Base-by-base conservation (phyloP, 805 yeast species). In the Kuraishia borneana region DNA sequence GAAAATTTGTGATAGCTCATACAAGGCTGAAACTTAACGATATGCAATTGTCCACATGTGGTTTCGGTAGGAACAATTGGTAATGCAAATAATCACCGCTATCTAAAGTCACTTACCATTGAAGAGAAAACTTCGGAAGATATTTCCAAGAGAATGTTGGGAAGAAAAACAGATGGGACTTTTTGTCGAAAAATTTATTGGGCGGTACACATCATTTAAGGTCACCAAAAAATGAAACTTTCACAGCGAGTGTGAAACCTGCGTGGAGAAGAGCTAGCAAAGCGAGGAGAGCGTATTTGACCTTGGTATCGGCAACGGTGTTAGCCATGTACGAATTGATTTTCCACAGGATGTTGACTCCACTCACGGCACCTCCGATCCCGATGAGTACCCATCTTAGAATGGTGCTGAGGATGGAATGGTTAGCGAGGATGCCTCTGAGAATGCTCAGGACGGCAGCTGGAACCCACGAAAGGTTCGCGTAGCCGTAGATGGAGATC, bases 401-500 rank as follows among this genome's bases (percentile, higher is more conserved):
- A 3, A 68, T 45, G 29, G 47, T 48, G 16, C 73, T 68, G 34
- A 71, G 50, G 3, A 67, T 43, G 3, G 59, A 49, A 30, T 68
- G 60, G 39, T 66, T 59, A 5, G 68, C 58, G 19, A 76, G 54
- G 3, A 78, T 51, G 1, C 76, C 76, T 35, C 82, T 68, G 22
- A 77, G 52, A 10, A 81, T 63, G 38, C 73, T 68, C 21, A 77
- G 48, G 1, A 78, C 50, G 0, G 88, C 78, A 17, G 84, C 77
- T 1, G 95, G 94, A n/a, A 82, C 60, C 96, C 96, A 88, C 38
- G 76, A 68, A 4, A 80, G 58, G 47, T 81, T 82, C 14, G 95
- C 70, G 57, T 89, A 88, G 2, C 96, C 95, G 56, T 82, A 88
- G 22, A 85, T 67, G 4, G 89, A 74, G 2, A 88, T 58, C 33